Evolutionary conservation across 2,329 filamentous ascomycete genomes (phyloP).

Genomic region (Phoma sp.): DNA sequence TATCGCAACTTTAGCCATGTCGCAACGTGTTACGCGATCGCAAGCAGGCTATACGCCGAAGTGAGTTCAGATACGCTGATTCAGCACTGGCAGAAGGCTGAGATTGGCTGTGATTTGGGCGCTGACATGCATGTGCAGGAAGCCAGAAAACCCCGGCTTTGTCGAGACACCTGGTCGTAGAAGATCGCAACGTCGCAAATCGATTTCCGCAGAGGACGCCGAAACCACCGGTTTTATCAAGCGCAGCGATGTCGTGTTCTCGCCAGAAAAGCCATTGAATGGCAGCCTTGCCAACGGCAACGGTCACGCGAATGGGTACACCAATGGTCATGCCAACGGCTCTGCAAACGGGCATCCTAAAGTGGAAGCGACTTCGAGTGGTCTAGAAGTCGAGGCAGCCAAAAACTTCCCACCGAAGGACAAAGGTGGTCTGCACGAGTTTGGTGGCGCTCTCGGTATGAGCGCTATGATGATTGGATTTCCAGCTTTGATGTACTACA

Average conservation of each 20-base stretch:
- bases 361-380: constrained; percentile 12
- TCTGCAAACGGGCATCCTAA: constrained; percentile 43
- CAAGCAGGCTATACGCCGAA: constrained; percentile 57
- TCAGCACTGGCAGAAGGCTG: background rate
- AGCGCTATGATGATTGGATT: constrained; percentile 88
- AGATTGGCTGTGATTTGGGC: constrained; percentile 4
- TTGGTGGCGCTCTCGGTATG: constrained; percentile 85
- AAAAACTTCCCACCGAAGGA: constrained; percentile 47
- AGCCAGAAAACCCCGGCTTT: constrained; percentile 52
- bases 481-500: constrained; percentile 97
- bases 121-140: constrained; percentile 42
- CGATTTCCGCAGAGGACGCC: constrained; percentile 32
- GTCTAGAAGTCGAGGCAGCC: constrained; percentile 44
- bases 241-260: constrained; percentile 9
- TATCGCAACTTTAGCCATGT: constrained; percentile 35
- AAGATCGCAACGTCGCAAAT: constrained; percentile 52
- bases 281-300: constrained; percentile 18
- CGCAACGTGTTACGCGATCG: constrained; percentile 52
- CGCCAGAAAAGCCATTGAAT: background rate
- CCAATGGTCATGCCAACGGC: constrained; percentile 35
- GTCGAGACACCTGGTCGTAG: constrained; percentile 57
- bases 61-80: constrained; percentile 38
- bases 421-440: constrained; percentile 69
- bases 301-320: constrained; percentile 40
- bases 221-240: constrained; percentile 34